Evolutionary conservation across 2,329 filamentous ascomycete genomes (phyloP), one percentile per base, ranked within the genome.

Genomic region (Hymenoscyphus linearis): DNA sequence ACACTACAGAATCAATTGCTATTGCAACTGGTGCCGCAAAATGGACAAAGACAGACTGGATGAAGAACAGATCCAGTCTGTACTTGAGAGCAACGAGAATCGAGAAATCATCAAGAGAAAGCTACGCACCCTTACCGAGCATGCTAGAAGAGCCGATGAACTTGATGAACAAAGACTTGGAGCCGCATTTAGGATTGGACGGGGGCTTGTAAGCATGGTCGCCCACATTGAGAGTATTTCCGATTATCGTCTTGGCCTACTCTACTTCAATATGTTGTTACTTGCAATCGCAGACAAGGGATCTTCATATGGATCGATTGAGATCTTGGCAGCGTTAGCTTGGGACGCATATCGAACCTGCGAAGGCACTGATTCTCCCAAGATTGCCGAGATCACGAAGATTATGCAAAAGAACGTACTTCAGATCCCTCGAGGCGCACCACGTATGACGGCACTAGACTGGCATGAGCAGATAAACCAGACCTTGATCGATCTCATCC

Each of bases 311-410:
- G 27, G 34, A 26, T 16, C 40, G n/a, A 27, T 26, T 2, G 25
- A 58, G 16, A 18, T 58, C 12, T 58, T 58, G 22, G 40, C 47
- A 6, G 44, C n/a, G 14, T 27, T 58, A 10, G 57, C 57, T 4
- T 52, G 13, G 22, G 13, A 58, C 12, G 40, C n/a, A 10, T 52
- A 25, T 22, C 22, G 50, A 10, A 52, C 22, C 13, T 58, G 57
- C 27, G 57, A 53, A 37, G 57, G 57, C 10, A 6, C 25, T 16
- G 57, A 58, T 35, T 36, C 40, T 9, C 5, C 16, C 10, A 52
- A 52, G 6, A 22, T 58, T 27, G n/a, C 7, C 9, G 34, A 52
- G 57, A 52, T 58, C 13, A 31, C 16, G 31, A 25, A 16, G 16
- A 13, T 25, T 13, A 47, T 58, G 27, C 40, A 52, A 40, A 35